Evolutionary conservation across 2,329 filamentous ascomycete species (phyloP), one percentile per base, ranked within the genome.

Genomic region (Penicillium sp.): DNA sequence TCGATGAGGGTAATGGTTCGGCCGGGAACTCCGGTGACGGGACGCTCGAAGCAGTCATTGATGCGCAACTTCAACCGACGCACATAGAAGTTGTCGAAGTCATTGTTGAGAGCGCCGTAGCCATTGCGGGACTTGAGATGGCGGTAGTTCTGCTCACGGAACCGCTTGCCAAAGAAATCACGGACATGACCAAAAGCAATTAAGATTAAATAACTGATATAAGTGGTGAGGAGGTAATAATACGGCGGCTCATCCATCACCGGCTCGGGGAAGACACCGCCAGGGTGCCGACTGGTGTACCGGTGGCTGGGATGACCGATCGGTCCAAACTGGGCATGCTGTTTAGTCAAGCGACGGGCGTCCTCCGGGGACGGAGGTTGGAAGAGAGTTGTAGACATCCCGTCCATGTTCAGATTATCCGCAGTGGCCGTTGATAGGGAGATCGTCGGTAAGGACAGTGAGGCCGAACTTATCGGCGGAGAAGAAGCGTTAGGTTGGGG

Each of bases 31-130:
- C 93, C 93, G 3, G 90, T 95, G 25, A 88, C 90, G 11, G 92
- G 89, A 41, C 93, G 83, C 60, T 92, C 87, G 69, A 99, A 99
- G 76, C 90, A 95, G 72, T 99, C 93, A 62, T 97, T 95, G 66
- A 99, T 89, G 56, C 93, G 84, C 76, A 90, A 81, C 78, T 99
- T 97, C 66, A 99, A 73, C 53, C 93, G 81, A 49, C 93, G 83
- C 49, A 92, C 89, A 73, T 99, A 99, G 72, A 99, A 99, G 72
- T 92, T 97, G 77, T 99, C 93, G 67, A 99, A 99, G 72, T 99
- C 93, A 64, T 90, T 95, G 72, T 96, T 97, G 57, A 99, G 79
- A 2, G 93, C 90, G 10, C 92, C 93, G 66, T 95, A 97, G 55
- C 93, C 93, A 67, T 95, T 89, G 58, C 83, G 81, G 31, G 86